A percentile compares a stretch with the other conserved stretches of the same genome.
Conservation (phyloP, 1,139 yeast species). For the Scheffersomyces titani region DNA sequence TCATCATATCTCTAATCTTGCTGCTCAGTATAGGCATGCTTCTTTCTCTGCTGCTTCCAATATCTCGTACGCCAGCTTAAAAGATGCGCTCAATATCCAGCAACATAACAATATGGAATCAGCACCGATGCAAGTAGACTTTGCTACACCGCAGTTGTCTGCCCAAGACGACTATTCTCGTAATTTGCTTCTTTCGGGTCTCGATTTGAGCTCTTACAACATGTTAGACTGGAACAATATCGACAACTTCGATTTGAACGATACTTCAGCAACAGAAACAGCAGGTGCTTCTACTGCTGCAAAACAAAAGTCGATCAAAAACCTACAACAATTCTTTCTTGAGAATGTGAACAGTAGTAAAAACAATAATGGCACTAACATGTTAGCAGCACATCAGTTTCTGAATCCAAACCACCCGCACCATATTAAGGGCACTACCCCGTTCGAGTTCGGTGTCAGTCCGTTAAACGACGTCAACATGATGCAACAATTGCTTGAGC, state of each 20-base stretch:
- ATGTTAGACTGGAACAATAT: constrained; percentile 38
- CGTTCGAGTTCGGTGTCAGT: constrained; percentile 36
- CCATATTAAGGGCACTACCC: constrained; percentile 38
- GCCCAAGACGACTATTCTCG: constrained; percentile 25
- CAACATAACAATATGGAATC: constrained; percentile 34
- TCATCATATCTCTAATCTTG: not conserved
- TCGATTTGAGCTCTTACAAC: constrained; percentile 26
- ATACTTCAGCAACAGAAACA: not conserved
- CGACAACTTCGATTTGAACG: constrained; percentile 29
- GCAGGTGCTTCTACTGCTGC: constrained; percentile 9
- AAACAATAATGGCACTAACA: not conserved
- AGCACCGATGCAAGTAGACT: constrained; percentile 57
- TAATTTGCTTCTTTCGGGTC: constrained; percentile 20
- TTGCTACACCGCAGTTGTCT: constrained; percentile 74
- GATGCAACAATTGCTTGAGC: constrained; percentile 21
- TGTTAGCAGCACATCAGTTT: constrained; percentile 28
- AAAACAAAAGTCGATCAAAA: constrained; percentile 12
- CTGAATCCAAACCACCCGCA: constrained; percentile 39
- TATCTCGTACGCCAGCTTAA: constrained; percentile 60
- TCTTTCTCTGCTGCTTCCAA: constrained; percentile 84
- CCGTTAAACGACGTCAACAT: constrained; percentile 25
- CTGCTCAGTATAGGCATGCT: constrained; percentile 51
- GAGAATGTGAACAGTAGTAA: constrained; percentile 2
- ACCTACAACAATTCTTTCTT: constrained; percentile 16
- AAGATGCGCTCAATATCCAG: constrained; percentile 39